A percentile compares a stretch with the other conserved stretches of the same genome.
phyloP scores from a whole-genome alignment of 495 filamentous ascomycete species.

The Aspergillus haitiensis region DNA sequence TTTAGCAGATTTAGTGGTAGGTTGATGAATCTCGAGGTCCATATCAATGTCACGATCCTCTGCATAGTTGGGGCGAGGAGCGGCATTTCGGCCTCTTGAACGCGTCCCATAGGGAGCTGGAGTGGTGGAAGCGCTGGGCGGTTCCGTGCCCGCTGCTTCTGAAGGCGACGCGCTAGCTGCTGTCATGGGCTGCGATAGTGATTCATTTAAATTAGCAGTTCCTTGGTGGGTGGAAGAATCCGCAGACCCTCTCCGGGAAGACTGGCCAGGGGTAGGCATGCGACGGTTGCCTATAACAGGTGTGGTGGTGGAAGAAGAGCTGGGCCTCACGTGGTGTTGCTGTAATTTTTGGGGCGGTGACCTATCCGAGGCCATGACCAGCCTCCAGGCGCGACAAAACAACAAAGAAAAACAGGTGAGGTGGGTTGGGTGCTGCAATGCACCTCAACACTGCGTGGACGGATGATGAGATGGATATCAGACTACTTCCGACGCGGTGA shows the following conservation, averaged over 20 bases:
- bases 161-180: conserved; percentile 48
- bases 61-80: conserved; percentile 88
- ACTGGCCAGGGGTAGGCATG: conserved; percentile 30
- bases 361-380: conserved; percentile 32
- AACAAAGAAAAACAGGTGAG: conserved; percentile 11
- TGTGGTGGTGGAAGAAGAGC: conserved; percentile 24
- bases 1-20: conserved; percentile 47
- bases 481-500: conserved; percentile 25
- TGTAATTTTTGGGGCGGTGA: conserved; percentile 30
- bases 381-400: conserved; percentile 24
- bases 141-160: conserved; percentile 41
- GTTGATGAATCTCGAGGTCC: conserved; percentile 62
- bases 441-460: conserved; percentile 15
- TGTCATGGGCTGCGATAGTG: conserved; percentile 52
- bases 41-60: conserved; percentile 93
- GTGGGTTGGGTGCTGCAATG: conserved; percentile 13
- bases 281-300: conserved; percentile 24
- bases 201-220: conserved; percentile 34
- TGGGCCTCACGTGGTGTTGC: conserved; percentile 28
- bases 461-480: conserved; percentile 24
- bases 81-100: conserved; percentile 85
- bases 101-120: conserved; percentile 89
- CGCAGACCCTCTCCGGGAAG: conserved; percentile 26
- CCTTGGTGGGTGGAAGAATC: conserved; percentile 28
- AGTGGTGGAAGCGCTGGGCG: conserved; percentile 44